Evolutionary conservation across 345 rosid genomes (phyloP).

Genomic region (Nasturtium officinale): DNA sequence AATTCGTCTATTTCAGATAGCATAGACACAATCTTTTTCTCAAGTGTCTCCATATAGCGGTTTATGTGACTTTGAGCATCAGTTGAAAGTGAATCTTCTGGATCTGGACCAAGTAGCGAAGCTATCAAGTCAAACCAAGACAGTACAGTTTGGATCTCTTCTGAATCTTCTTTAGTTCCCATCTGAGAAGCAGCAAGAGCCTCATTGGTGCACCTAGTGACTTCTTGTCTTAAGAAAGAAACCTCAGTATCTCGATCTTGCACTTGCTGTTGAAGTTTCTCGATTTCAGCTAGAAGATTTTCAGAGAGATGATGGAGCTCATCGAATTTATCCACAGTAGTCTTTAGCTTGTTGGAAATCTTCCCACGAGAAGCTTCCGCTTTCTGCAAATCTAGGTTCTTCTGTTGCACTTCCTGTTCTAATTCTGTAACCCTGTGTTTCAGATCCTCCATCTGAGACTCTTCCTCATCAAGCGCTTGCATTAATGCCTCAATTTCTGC

Average conservation of each 20-base stretch:
- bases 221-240: constrained; percentile 96
- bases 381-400: constrained; percentile 67
- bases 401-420: constrained; percentile 62
- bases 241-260: constrained; percentile 88
- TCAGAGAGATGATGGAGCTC: constrained; percentile 93
- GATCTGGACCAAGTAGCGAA: constrained; percentile 49
- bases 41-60: constrained; percentile 65
- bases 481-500: constrained; percentile 88
- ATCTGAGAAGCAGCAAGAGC: constrained; percentile 76
- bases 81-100: constrained; percentile 50
- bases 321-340: constrained; percentile 82
- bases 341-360: constrained; percentile 76
- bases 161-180: constrained; percentile 55
- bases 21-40: constrained; percentile 56
- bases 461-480: constrained; percentile 99
- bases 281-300: constrained; percentile 78
- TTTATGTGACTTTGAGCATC: constrained; percentile 42
- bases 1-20: constrained; percentile 63
- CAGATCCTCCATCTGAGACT: constrained; percentile 84
- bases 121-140: constrained; percentile 63
- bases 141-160: constrained; percentile 60
- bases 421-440: constrained; percentile 59
- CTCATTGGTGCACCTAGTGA: constrained; percentile 89
- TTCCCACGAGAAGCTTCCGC: constrained; percentile 83
- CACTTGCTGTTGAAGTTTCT: constrained; percentile 82